Conservation (phyloP, 331 rosid species). For the Malus hybrid region DNA sequence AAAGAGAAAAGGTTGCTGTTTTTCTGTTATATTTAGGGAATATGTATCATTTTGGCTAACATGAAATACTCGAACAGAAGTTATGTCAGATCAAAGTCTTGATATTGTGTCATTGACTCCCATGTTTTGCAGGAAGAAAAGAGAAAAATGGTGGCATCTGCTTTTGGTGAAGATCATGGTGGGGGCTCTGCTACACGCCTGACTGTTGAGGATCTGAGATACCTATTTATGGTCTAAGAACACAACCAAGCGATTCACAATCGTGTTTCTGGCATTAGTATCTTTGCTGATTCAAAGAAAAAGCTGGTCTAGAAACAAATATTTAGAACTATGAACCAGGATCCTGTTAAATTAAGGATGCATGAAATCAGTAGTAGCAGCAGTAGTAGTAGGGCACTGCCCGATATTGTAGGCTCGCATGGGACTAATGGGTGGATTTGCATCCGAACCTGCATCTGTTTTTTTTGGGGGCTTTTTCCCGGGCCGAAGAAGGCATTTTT, state of each 20-base stretch:
- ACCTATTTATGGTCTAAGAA: constrained; percentile 89
- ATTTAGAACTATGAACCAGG: neutral
- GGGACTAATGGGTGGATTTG: neutral
- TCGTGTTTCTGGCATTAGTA: neutral
- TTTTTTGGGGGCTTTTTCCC: neutral
- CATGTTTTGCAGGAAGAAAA: constrained; percentile 73
- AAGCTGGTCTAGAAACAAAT: constrained; percentile 1
- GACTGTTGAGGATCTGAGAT: constrained; percentile 88
- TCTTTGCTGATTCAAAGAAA: constrained; percentile 3
- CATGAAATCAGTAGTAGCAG: neutral
- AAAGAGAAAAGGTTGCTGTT: neutral
- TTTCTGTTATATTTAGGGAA: neutral
- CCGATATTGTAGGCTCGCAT: neutral
- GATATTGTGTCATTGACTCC: neutral
- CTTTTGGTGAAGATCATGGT: constrained; percentile 90
- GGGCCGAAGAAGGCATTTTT: constrained; percentile 26
- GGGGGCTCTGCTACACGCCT: constrained; percentile 74
- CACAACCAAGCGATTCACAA: neutral
- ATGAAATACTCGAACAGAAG: neutral
- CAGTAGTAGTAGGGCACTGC: neutral
- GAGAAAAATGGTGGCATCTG: constrained; percentile 97
- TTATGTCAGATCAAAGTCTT: neutral
- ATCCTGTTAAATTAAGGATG: constrained; percentile 5
- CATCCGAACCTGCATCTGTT: constrained; percentile 11
- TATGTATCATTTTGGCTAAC: neutral